Conservation (phyloP, 345 rosid genomes). For the Kandelia obovata region DNA sequence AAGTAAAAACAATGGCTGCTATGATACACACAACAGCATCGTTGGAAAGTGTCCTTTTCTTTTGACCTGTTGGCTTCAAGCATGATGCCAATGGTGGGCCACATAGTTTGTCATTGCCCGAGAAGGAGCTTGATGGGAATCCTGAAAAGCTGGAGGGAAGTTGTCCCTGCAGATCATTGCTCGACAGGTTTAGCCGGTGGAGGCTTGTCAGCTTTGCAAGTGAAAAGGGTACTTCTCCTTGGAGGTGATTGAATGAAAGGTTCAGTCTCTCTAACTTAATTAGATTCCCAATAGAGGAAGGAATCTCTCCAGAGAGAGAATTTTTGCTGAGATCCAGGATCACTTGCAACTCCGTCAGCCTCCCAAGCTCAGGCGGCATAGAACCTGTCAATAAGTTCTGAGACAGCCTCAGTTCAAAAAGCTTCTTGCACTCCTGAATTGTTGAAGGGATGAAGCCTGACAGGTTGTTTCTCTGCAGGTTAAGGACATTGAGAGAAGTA, state of each 20-base stretch:
- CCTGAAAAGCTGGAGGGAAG: constrained; percentile 52
- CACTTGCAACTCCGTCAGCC: constrained; percentile 71
- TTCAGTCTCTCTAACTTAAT: constrained; percentile 66
- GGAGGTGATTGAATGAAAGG: constrained; percentile 62
- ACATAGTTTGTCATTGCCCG: constrained; percentile 48
- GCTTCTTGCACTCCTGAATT: constrained; percentile 66
- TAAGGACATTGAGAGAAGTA: constrained; percentile 67
- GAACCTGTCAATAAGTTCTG: constrained; percentile 59
- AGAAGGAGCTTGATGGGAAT: constrained; percentile 55
- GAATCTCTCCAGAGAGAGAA: constrained; percentile 54
- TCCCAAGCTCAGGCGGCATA: constrained; percentile 70
- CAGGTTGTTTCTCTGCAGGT: constrained; percentile 60
- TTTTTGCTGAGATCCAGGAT: constrained; percentile 72
- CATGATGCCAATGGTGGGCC: constrained; percentile 61
- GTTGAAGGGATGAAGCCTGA: constrained; percentile 67
- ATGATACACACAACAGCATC: constrained; percentile 41
- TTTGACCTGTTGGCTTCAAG: constrained; percentile 19
- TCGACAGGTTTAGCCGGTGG: constrained; percentile 64
- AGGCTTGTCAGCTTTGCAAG: constrained; percentile 75
- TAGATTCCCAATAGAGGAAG: constrained; percentile 59
- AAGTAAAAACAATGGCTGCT: constrained; percentile 53
- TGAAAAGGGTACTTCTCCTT: constrained; percentile 56
- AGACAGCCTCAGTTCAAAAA: constrained; percentile 67
- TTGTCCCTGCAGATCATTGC: constrained; percentile 63
- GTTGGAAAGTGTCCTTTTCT: constrained; percentile 32